Conservation (phyloP, 73 alveolate species). For the Paramecium octaurelia region DNA sequence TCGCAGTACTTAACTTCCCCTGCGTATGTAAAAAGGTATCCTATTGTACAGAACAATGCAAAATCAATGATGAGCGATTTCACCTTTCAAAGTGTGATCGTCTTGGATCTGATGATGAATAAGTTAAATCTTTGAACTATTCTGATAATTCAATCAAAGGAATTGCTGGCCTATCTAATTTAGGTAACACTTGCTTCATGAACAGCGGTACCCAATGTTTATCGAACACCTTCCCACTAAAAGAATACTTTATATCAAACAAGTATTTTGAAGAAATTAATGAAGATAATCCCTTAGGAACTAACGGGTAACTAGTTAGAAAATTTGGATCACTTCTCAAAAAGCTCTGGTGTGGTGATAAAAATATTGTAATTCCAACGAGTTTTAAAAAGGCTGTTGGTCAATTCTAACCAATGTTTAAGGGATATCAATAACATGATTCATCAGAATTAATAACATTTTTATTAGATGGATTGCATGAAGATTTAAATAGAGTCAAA, state of each 20-base stretch:
- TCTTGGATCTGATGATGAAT: conserved; percentile 48
- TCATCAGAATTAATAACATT: conserved; percentile 80
- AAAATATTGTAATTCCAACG: background rate
- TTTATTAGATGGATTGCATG: conserved; percentile 93
- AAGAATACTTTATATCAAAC: conserved; percentile 79
- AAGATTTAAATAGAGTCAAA: conserved; percentile 90
- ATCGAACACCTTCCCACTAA: conserved; percentile 80
- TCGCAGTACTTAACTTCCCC: conserved; percentile 41
- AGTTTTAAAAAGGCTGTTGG: conserved; percentile 55
- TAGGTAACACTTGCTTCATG: conserved; percentile 99
- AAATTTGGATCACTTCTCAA: conserved; percentile 41
- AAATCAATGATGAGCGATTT: conserved; percentile 69
- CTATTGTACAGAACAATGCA: conserved; percentile 68
- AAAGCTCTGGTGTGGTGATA: conserved; percentile 52
- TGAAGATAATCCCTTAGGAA: conserved; percentile 89
- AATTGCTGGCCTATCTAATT: conserved; percentile 84
- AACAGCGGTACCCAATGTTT: conserved; percentile 94
- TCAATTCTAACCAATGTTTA: conserved; percentile 53
- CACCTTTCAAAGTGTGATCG: conserved; percentile 68
- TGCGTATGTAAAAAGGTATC: conserved; percentile 70
- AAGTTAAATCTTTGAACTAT: background rate
- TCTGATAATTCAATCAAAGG: conserved; percentile 64
- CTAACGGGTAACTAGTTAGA: conserved; percentile 75
- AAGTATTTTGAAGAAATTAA: conserved; percentile 78
- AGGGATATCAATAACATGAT: conserved; percentile 51